Base-by-base conservation (phyloP, 768 basidiomycete genomes). In the Rhodosporidiobolus sp. region DNA sequence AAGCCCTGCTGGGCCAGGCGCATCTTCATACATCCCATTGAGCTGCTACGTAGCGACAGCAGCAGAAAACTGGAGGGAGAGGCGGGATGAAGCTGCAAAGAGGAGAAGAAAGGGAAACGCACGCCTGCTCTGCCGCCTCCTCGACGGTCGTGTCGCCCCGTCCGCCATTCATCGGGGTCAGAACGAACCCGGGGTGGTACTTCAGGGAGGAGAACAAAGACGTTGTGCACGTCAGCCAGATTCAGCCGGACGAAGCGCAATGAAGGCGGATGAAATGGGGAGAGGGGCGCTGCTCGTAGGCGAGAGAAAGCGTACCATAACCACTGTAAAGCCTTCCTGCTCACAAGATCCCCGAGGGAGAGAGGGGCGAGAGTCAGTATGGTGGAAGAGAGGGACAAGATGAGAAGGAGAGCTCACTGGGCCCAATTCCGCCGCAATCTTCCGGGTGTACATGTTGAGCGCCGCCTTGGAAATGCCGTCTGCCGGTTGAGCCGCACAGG, bases 301-400 rank as follows among this genome's bases (percentile, higher is more conserved):
- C n/a, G n/a, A n/a, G n/a, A n/a, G n/a, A n/a, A n/a, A n/a, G n/a
- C 26, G 26, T 6, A 19, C 3, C 10, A n/a, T 19, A 14, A 54
- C 4, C 6, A 63, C 52, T 12, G 62, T 63, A 52, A 53, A 63
- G 24, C 61, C 61, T 2, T 63, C 49, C 48, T 63, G 30, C 12
- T n/a, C n/a, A n/a, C n/a, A n/a, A n/a, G n/a, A n/a, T n/a, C n/a
- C n/a, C n/a, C n/a, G n/a, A n/a, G n/a, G n/a, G n/a, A n/a, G n/a
- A n/a, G n/a, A n/a, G 17, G 26, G 7, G 12, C 7, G 8, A n/a
- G 22, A 7, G 17, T 9, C 22, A 9, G 50, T 50, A 7, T 6
- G 26, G 4, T 26, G 14, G 30, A 43, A 14, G 38, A 43, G 9
- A 28, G 10, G n/a, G 4, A 11, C n/a, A 28, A 43, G 26, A n/a